A percentile compares a stretch with the other conserved stretches of the same genome.
These are phyloP conservation scores for Aspergillus piperis DNA, from an alignment of 2,329 filamentous ascomycete genomes.

Conservation along the genomic window DNA sequence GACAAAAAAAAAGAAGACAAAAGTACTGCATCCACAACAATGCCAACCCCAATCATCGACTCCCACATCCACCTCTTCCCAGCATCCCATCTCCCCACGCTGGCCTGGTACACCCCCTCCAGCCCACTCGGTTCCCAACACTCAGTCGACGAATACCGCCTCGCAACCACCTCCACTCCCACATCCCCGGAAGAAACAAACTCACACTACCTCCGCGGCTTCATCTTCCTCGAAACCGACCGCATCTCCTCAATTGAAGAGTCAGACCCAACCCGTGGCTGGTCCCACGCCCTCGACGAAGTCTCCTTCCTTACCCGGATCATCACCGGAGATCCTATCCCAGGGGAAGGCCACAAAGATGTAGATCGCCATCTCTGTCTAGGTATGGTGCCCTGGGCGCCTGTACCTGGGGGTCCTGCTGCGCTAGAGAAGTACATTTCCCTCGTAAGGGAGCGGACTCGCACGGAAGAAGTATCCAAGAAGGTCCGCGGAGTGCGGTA, in stretches of 20 bases:
- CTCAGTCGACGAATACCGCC: constrained; percentile 65
- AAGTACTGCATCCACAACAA: constrained; percentile 10
- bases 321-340: constrained; percentile 58
- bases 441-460: constrained; percentile 54
- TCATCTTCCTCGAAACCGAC: constrained; percentile 83
- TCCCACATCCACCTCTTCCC: constrained; percentile 91
- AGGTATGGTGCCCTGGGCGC: constrained; percentile 83
- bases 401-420: constrained; percentile 65
- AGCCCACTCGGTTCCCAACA: constrained; percentile 64
- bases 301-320: constrained; percentile 69
- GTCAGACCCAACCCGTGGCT: constrained; percentile 53
- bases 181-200: constrained; percentile 24
- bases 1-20: not conserved
- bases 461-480: constrained; percentile 64
- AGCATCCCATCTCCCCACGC: constrained; percentile 62
- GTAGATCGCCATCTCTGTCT: constrained; percentile 60
- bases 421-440: constrained; percentile 67
- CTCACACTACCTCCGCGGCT: constrained; percentile 60
- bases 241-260: constrained; percentile 62
- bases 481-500: constrained; percentile 80
- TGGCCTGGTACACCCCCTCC: constrained; percentile 68
- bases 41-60: constrained; percentile 67
- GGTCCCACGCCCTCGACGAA: constrained; percentile 70
- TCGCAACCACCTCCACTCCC: constrained; percentile 42
- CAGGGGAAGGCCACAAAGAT: constrained; percentile 60